Evolutionary conservation across 441 rosid species (phyloP).

Genomic region (Codiaeum variegatum): DNA sequence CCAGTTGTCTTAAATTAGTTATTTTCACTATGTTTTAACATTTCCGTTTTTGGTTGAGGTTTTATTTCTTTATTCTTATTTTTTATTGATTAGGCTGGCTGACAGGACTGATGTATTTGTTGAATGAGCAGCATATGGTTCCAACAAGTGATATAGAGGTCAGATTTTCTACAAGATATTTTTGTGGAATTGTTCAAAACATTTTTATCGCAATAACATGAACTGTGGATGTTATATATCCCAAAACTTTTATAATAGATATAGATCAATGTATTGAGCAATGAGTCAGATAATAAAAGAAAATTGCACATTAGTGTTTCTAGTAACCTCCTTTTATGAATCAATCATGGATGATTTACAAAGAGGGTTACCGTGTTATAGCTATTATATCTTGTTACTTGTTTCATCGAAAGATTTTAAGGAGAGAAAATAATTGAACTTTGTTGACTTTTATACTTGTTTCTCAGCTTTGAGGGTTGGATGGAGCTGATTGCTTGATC

Average conservation of each 20-base stretch:
- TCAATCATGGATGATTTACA: background rate
- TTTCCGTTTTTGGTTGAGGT: conserved; percentile 27
- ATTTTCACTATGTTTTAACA: conserved; percentile 4
- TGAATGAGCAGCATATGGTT: conserved; percentile 79
- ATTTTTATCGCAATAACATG: background rate
- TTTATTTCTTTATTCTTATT: conserved; percentile 46
- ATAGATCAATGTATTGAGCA: background rate
- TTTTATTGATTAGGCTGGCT: conserved; percentile 69
- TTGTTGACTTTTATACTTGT: background rate
- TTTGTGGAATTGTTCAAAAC: background rate
- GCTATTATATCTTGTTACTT: background rate
- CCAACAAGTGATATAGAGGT: conserved; percentile 75
- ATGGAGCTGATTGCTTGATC: background rate
- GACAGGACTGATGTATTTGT: conserved; percentile 71
- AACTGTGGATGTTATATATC: background rate
- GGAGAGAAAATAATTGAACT: background rate
- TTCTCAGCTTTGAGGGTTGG: background rate
- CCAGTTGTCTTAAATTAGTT: conserved; percentile 5
- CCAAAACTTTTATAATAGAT: background rate
- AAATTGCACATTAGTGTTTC: background rate
- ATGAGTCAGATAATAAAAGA: background rate
- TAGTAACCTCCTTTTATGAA: background rate
- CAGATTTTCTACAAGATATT: conserved; percentile 34
- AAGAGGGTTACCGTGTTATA: background rate
- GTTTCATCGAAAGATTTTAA: background rate